Evolutionary conservation across 139 green algal species (phyloP).

Genomic region (Tetraselmis striata): DNA sequence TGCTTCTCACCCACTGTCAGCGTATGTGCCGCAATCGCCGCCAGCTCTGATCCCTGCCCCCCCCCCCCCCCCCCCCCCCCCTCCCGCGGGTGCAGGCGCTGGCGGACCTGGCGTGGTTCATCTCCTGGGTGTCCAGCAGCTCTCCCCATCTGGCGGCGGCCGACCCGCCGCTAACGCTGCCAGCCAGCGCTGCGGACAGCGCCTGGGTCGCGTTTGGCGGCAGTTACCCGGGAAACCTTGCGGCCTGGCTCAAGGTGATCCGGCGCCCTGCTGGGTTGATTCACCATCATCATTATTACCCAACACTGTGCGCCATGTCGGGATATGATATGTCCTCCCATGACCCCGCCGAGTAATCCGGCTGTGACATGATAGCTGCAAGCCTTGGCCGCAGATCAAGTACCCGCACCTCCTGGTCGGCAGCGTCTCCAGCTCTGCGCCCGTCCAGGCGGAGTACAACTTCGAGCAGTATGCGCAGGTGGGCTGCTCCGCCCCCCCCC

Average conservation of each 20-base stretch:
- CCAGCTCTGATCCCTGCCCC: too few species aligned
- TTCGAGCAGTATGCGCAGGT: not conserved
- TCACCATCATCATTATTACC: too few species aligned
- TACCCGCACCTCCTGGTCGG: slow-evolving; percentile 3
- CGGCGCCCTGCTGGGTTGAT: too few species aligned
- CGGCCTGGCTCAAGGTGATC: slow-evolving; percentile 6
- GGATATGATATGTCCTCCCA: too few species aligned
- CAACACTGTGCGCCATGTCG: too few species aligned
- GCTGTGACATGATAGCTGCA: too few species aligned
- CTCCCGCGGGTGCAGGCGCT: too few species aligned
- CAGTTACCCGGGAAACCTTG: slow-evolving; percentile 8
- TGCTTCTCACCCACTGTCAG: too few species aligned
- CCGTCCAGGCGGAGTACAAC: slow-evolving; percentile 8
- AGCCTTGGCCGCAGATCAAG: not conserved
- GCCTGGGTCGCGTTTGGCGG: slow-evolving; percentile 7
- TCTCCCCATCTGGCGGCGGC: not conserved
- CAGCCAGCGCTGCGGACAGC: not conserved
- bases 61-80: too few species aligned
- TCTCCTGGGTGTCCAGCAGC: not conserved
- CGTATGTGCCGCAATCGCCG: too few species aligned
- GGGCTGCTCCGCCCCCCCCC: too few species aligned
- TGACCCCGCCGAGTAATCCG: too few species aligned
- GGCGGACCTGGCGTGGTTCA: not conserved
- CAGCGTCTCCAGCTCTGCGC: slow-evolving; percentile 8
- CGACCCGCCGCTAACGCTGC: not conserved